These are phyloP conservation scores for Talaromyces amestolkiae DNA, from an alignment of 2,329 filamentous ascomycete species.

Conservation along the genomic window DNA sequence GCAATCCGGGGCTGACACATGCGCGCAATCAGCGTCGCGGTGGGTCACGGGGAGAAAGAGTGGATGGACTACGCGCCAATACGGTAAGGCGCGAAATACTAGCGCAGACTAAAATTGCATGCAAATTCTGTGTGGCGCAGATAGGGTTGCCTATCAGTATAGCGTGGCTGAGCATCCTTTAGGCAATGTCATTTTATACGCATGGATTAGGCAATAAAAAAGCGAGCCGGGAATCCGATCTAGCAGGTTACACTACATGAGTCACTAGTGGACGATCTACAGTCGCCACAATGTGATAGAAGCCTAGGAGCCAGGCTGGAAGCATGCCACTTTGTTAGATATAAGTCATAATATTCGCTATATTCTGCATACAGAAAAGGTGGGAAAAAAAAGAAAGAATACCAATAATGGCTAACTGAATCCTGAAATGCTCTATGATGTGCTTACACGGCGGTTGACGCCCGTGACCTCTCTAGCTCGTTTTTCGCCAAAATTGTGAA, in stretches of 20 bases:
- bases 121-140: slow-evolving; percentile 13
- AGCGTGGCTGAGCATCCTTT: neutral
- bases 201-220: neutral
- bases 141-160: neutral
- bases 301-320: neutral
- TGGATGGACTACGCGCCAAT: neutral
- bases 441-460: slow-evolving; percentile 38
- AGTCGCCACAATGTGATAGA: neutral
- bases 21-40: neutral
- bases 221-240: neutral
- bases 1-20: slow-evolving; percentile 3
- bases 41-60: neutral
- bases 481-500: slow-evolving; percentile 86
- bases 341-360: neutral
- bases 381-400: neutral
- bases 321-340: neutral
- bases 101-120: neutral
- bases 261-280: neutral
- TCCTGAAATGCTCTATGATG: slow-evolving; percentile 24
- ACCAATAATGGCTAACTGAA: neutral
- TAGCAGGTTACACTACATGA: neutral
- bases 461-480: slow-evolving; percentile 38
- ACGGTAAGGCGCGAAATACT: neutral
- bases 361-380: neutral
- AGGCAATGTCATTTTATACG: too few relatives aligned